phyloP scores from a whole-genome alignment of 257 asterid genomes.

The Solanum tacnaense region DNA sequence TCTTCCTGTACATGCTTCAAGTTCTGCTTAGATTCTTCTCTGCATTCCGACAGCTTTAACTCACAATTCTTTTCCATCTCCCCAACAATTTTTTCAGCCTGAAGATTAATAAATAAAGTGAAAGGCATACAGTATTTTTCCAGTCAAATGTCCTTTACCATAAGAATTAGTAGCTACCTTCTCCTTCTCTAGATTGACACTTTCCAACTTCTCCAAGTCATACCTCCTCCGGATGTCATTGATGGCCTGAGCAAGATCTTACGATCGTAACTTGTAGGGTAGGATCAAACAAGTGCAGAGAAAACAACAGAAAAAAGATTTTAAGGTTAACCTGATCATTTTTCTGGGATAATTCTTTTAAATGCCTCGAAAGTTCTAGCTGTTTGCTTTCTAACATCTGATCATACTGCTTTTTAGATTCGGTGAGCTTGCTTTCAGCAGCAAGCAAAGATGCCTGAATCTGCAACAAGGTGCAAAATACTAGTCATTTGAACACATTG shows the following conservation, averaged over 20 bases:
- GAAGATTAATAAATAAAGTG: slow-evolving; percentile 14
- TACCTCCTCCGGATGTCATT: slow-evolving; percentile 75
- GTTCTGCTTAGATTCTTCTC: slow-evolving; percentile 59
- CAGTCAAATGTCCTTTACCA: neutral
- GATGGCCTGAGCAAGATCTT: slow-evolving; percentile 62
- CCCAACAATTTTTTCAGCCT: slow-evolving; percentile 62
- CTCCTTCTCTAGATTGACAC: slow-evolving; percentile 65
- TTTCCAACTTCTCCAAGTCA: slow-evolving; percentile 78
- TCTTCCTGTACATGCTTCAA: slow-evolving; percentile 64
- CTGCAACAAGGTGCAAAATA: slow-evolving; percentile 29
- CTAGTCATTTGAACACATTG: slow-evolving; percentile 2
- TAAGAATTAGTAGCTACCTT: slow-evolving; percentile 40
- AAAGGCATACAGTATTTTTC: neutral
- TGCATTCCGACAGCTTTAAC: slow-evolving; percentile 49
- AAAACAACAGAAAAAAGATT: neutral
- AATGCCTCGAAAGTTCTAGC: slow-evolving; percentile 76
- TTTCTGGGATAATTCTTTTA: slow-evolving; percentile 91
- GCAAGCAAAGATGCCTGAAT: slow-evolving; percentile 49
- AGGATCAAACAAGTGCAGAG: slow-evolving; percentile 1
- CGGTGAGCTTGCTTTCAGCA: slow-evolving; percentile 67
- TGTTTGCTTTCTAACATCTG: slow-evolving; percentile 91
- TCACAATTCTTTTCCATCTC: slow-evolving; percentile 55
- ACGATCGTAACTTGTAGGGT: slow-evolving; percentile 9
- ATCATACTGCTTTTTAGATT: slow-evolving; percentile 74
- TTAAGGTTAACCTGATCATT: slow-evolving; percentile 67